Base-by-base conservation (phyloP, 2,329 filamentous ascomycete species). In the Arthroderma uncinatum region DNA sequence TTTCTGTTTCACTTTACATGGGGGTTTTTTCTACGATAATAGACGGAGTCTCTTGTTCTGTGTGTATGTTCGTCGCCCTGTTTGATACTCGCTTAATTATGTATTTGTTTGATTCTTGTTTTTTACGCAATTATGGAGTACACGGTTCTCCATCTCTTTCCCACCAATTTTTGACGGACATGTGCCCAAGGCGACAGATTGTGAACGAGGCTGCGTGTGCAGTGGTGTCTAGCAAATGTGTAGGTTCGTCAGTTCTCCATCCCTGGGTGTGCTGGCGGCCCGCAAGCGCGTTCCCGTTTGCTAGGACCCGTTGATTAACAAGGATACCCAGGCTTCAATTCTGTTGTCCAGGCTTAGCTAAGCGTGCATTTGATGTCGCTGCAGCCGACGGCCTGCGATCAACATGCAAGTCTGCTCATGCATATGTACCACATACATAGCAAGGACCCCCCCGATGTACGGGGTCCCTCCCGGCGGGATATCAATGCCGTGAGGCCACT, bases 21-120 rank as follows among this genome's bases (percentile, higher is more conserved):
- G 40, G 40, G 40, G 40, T 23, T 50, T 33, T 30, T 50, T n/a
- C 7, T 42, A 33, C n/a, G 23, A 25, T 30, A 12, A 33, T 50
- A 50, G 25, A 33, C 8, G 28, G 47, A 30, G 12, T 30, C n/a
- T 50, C 23, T 12, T 50, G 6, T 14, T 30, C 8, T 33, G 25
- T 33, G 28, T 33, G 25, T 33, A 16, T 30, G 14, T 50, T 33
- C 33, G 2, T 25, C 12, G 8, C 40, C 40, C 40, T 47, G 40
- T 47, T n/a, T 47, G 9, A 47, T 47, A 47, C 40, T 47, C 40
- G 40, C 40, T 47, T 47, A 47, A 47, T 47, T 28, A 47, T 47
- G 40, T 25, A 47, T 25, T 12, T 47, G 40, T 30, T 30, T 30
- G 28, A 23, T 47, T 42, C 14, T 42, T 42, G 16, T 16, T 42